phyloP scores from a whole-genome alignment of 345 rosid genomes.

The Eucalyptus brandiana region DNA sequence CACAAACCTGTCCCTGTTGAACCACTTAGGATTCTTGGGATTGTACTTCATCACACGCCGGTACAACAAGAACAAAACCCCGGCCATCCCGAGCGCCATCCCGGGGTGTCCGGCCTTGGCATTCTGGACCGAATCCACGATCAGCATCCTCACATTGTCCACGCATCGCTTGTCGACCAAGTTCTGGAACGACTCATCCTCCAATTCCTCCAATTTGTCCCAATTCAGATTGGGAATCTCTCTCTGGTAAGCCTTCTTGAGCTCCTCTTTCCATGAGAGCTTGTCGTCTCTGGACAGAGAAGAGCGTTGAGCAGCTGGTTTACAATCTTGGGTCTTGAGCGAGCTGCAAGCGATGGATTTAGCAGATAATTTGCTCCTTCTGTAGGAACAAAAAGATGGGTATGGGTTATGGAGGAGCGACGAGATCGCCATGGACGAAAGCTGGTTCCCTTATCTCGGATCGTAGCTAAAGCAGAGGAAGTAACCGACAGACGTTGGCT shows the following conservation, averaged over 20 bases:
- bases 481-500: not conserved
- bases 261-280: not conserved
- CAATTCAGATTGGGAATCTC: not conserved
- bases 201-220: not conserved
- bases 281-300: not conserved
- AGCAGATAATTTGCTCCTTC: not conserved
- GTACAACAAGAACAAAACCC: slow-evolving; percentile 6
- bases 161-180: slow-evolving; percentile 30
- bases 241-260: not conserved
- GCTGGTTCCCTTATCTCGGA: not conserved
- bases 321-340: not conserved
- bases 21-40: slow-evolving; percentile 18
- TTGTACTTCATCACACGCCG: slow-evolving; percentile 16
- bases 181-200: not conserved
- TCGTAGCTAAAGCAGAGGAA: not conserved
- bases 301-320: not conserved
- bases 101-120: slow-evolving; percentile 61
- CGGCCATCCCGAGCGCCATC: slow-evolving; percentile 44
- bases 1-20: slow-evolving; percentile 28
- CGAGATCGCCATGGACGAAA: not conserved
- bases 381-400: not conserved
- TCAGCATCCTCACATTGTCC: slow-evolving; percentile 34
- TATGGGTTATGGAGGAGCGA: not conserved
- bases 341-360: not conserved
- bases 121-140: slow-evolving; percentile 45